Conservation (phyloP, 2,329 filamentous ascomycete genomes). For the Plectosphaerella sp. region DNA sequence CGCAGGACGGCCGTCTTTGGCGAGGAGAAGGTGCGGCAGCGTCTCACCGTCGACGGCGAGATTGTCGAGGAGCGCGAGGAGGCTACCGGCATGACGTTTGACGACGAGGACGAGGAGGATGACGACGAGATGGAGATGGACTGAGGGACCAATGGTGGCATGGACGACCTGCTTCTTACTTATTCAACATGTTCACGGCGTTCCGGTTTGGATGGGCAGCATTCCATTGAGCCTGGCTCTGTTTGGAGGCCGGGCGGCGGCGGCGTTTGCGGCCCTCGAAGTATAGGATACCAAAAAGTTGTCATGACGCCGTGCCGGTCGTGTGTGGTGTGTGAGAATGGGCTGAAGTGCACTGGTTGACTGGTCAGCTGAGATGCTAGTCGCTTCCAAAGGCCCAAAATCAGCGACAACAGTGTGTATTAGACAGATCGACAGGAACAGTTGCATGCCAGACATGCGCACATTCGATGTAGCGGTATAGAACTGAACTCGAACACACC, state of each 20-base stretch:
- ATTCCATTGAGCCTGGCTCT: neutral
- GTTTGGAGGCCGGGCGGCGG: neutral
- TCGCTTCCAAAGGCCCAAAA: too few relatives aligned
- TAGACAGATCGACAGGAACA: neutral
- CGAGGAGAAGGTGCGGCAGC: slow-evolving; percentile 33
- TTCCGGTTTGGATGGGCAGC: neutral
- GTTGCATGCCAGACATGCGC: too few relatives aligned
- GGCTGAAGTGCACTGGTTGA: neutral
- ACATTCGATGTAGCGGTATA: too few relatives aligned
- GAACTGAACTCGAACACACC: slow-evolving; percentile 3
- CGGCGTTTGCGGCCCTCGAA: slow-evolving; percentile 2
- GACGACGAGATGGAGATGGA: slow-evolving; percentile 28
- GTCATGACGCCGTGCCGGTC: neutral
- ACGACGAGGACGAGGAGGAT: slow-evolving; percentile 14
- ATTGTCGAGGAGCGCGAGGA: slow-evolving; percentile 22
- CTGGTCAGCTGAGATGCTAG: neutral
- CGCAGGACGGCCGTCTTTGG: slow-evolving; percentile 35
- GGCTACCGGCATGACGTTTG: slow-evolving; percentile 13
- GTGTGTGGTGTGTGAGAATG: neutral
- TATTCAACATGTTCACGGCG: neutral
- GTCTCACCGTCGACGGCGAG: slow-evolving; percentile 30
- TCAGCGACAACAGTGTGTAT: too few relatives aligned
- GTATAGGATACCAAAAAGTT: slow-evolving; percentile 1
- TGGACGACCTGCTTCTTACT: neutral
- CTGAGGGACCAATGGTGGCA: neutral